Percentiles rank a stretch among this genome's conserved stretches.
These are phyloP conservation scores for Jatropha podagrica DNA, from an alignment of 441 rosid species.

Conservation along the genomic window DNA sequence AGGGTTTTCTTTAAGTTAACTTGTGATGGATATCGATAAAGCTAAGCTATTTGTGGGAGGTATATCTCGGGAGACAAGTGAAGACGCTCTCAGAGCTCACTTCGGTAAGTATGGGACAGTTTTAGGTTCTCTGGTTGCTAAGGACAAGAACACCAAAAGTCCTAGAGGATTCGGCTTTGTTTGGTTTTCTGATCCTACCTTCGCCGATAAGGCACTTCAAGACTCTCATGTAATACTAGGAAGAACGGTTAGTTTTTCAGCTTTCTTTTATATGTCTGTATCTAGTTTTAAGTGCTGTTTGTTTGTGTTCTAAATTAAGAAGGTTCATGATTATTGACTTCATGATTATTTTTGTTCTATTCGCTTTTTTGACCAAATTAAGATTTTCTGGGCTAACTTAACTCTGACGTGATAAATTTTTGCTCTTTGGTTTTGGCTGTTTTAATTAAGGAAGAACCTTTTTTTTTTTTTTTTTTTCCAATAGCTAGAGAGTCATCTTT, in stretches of 20 bases:
- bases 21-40: conserved; percentile 48
- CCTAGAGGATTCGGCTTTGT: conserved; percentile 82
- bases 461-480: neutral
- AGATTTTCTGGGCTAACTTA: too few relatives aligned
- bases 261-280: neutral
- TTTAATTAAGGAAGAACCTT: too few relatives aligned
- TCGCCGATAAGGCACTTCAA: conserved; percentile 54
- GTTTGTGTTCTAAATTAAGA: neutral
- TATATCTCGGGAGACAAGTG: conserved; percentile 57
- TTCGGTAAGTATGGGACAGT: conserved; percentile 72
- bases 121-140: conserved; percentile 49
- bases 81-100: conserved; percentile 50
- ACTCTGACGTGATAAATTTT: too few relatives aligned
- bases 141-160: conserved; percentile 40
- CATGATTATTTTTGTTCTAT: too few relatives aligned
- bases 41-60: conserved; percentile 76
- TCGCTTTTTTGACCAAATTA: too few relatives aligned
- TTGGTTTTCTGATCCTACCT: conserved; percentile 48
- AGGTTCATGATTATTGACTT: too few relatives aligned
- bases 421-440: too few relatives aligned
- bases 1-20: conserved; percentile 22
- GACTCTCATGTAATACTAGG: conserved; percentile 61
- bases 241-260: conserved; percentile 51
- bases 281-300: neutral
- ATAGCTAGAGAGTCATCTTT: neutral